phyloP scores from a whole-genome alignment of 805 yeast species.

The Myxozyma monticola region DNA sequence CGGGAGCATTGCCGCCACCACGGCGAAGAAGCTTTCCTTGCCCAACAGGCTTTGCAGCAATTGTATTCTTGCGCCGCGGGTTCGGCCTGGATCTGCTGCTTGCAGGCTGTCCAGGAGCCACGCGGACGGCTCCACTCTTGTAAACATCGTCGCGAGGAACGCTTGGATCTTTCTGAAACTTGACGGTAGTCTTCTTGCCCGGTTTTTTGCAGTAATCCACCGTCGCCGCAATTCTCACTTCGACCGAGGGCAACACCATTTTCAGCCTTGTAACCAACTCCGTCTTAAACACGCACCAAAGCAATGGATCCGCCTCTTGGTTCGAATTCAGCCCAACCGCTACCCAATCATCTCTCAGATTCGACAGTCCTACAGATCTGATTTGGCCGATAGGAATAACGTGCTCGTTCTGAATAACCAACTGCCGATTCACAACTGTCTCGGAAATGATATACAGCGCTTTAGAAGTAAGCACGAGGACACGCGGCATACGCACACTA shows the following conservation, averaged over 20 bases:
- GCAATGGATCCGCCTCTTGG: slow-evolving; percentile 70
- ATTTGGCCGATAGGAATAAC: slow-evolving; percentile 61
- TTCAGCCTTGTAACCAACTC: slow-evolving; percentile 78
- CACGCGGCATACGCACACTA: slow-evolving; percentile 71
- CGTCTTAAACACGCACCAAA: slow-evolving; percentile 83
- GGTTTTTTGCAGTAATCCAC: slow-evolving; percentile 89
- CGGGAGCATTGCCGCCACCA: slow-evolving; percentile 38
- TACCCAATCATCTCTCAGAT: slow-evolving; percentile 88
- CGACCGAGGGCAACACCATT: slow-evolving; percentile 56
- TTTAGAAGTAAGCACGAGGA: slow-evolving; percentile 65
- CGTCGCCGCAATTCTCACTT: slow-evolving; percentile 66
- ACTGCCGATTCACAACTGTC: slow-evolving; percentile 61
- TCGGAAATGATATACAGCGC: slow-evolving; percentile 73
- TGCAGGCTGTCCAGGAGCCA: slow-evolving; percentile 75
- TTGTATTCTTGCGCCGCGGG: slow-evolving; percentile 57
- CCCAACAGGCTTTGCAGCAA: slow-evolving; percentile 30
- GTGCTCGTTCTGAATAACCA: slow-evolving; percentile 61
- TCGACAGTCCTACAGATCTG: slow-evolving; percentile 64
- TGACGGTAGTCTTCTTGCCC: slow-evolving; percentile 71
- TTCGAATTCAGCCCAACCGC: slow-evolving; percentile 60
- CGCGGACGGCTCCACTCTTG: slow-evolving; percentile 85
- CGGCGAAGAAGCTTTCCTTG: slow-evolving; percentile 25
- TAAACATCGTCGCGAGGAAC: slow-evolving; percentile 76
- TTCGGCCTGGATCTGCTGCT: slow-evolving; percentile 67
- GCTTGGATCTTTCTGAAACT: slow-evolving; percentile 60